Base-by-base conservation (phyloP, 202 grass and related monocot genomes). In the Carex sylvatica region DNA sequence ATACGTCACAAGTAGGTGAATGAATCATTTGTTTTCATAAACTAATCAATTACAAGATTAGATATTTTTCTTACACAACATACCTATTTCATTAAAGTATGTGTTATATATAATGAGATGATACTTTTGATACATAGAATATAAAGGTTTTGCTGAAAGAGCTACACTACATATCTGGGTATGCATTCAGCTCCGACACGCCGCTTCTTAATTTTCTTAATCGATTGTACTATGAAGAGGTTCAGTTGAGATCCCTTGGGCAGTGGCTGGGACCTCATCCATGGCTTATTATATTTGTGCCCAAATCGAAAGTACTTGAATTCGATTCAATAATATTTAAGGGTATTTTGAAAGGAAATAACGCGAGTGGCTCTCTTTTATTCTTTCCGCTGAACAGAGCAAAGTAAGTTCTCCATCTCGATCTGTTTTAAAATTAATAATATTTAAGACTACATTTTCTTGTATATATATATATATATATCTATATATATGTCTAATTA, bases 271-370 rank as follows among this genome's bases (percentile, higher is more conserved):
- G 88, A 30, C 94, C 94, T 13, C 94, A 97, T 72, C 94, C 94
- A 1, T 97, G 94, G 94, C 85, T 97, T 60, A 87, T 83, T 90
- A 13, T 97, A 19, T 78, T 97, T 74, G 83, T 94, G 13, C 91
- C 91, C 4, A 36, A 82, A 6, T 97, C 94, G 0, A 73, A 90
- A 56, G 87, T 97, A 40, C 61, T 82, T 53, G 91, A 97, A 46
- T 89, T 97, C 70, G 94, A 90, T 80, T 68, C 54, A n/a, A 85
- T 53, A 65, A 87, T 97, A 35, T 92, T 90, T 73, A 87, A 52
- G 80, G 68, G 83, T 62, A 86, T 97, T 65, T 90, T 97, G 15
- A 87, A 65, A 61, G 83, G 71, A 61, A 87, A 88, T 61, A 80
- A 82, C 58, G 66, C 89, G 8, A 36, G 44, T 18, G 94, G 94